Evolutionary conservation across 768 basidiomycete species (phyloP).

Genomic region (Sporobolomyces phaffii): DNA sequence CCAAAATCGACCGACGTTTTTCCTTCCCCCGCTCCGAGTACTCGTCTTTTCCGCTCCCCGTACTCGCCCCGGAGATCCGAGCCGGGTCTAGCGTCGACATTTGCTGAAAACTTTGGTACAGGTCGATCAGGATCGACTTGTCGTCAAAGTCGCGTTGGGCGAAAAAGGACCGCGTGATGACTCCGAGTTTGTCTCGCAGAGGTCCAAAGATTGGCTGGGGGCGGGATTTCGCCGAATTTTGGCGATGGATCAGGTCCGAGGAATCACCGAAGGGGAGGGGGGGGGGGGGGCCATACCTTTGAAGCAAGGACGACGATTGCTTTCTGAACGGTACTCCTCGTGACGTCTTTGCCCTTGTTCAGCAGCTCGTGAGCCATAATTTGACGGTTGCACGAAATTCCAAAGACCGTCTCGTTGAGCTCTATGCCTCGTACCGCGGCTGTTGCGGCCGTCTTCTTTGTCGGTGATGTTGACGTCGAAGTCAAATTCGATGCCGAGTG

Average conservation of each 20-base stretch:
- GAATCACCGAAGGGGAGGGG: neutral
- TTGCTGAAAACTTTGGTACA: conserved; percentile 67
- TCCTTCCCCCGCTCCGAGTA: neutral
- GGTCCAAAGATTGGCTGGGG: conserved; percentile 82
- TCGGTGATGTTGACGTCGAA: neutral
- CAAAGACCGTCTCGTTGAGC: conserved; percentile 64
- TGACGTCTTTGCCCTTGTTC: conserved; percentile 73
- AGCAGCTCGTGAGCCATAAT: conserved; percentile 72
- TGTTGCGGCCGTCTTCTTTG: too few species aligned
- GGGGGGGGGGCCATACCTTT: conserved; percentile 42
- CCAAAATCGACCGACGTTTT: neutral
- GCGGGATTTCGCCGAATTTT: neutral
- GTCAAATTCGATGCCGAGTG: neutral
- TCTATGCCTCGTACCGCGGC: neutral
- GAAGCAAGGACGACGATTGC: conserved; percentile 85
- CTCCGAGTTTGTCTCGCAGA: conserved; percentile 87
- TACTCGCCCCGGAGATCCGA: neutral
- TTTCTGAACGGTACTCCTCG: conserved; percentile 93
- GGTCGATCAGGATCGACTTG: conserved; percentile 80
- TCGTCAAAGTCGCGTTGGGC: conserved; percentile 87
- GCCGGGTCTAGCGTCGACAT: conserved; percentile 53
- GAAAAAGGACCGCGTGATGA: conserved; percentile 87
- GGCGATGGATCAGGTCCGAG: too few species aligned
- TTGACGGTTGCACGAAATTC: conserved; percentile 96
- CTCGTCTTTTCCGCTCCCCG: neutral